Conservation (phyloP, 2,329 filamentous ascomycete genomes). For the Pseudopithomyces maydicus region DNA sequence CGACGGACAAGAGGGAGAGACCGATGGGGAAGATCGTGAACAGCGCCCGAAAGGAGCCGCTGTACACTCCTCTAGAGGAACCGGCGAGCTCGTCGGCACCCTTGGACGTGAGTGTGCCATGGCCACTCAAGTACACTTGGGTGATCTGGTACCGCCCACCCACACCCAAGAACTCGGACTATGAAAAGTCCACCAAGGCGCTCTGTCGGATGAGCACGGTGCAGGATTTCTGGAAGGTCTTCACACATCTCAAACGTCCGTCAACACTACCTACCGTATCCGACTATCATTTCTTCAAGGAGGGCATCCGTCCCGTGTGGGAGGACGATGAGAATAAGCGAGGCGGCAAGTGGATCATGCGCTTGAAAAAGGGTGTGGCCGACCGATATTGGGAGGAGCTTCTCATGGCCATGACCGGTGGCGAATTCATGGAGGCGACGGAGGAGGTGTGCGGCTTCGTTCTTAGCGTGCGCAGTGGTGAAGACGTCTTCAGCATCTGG, state of each 20-base stretch:
- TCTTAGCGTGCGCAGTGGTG: constrained; percentile 89
- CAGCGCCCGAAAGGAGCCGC: constrained; percentile 42
- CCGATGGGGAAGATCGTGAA: constrained; percentile 38
- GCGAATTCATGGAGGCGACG: constrained; percentile 89
- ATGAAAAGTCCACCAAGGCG: constrained; percentile 93
- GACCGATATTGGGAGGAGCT: constrained; percentile 98
- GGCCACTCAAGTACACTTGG: constrained; percentile 82
- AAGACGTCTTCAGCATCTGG: constrained; percentile 98
- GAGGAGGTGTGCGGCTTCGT: constrained; percentile 96
- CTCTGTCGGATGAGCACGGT: constrained; percentile 81
- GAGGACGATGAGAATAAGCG: constrained; percentile 96
- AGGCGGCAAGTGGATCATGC: constrained; percentile 96
- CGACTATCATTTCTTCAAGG: constrained; percentile 98
- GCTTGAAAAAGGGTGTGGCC: constrained; percentile 94
- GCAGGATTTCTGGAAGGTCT: constrained; percentile 91
- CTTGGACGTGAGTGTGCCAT: constrained; percentile 43
- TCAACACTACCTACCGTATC: constrained; percentile 88
- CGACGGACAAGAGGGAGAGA: constrained; percentile 63
- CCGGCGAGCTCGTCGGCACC: constrained; percentile 47
- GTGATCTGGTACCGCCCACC: constrained; percentile 97
- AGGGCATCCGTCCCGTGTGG: constrained; percentile 95
- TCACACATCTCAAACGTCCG: constrained; percentile 86
- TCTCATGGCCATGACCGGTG: constrained; percentile 85
- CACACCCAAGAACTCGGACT: constrained; percentile 96
- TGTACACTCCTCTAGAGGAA: constrained; percentile 35